Evolutionary conservation across 352 stramenopile species (phyloP).

Genomic region (Globisporangium echinulatum): DNA sequence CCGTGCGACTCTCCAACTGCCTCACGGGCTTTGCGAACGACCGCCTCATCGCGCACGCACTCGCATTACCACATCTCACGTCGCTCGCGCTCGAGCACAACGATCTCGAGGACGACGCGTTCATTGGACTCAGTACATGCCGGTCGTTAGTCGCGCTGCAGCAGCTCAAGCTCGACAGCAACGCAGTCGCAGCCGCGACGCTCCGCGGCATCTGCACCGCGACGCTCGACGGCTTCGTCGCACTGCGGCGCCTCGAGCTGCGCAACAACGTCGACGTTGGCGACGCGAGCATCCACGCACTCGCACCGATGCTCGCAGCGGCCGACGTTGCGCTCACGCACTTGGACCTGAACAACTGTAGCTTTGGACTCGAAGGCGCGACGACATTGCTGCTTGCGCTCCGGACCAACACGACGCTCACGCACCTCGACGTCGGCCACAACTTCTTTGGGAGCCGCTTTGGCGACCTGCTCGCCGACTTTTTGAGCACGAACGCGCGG

Average conservation of each 20-base stretch:
- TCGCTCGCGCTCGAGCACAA: constrained; percentile 71
- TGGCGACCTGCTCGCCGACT: constrained; percentile 62
- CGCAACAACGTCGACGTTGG: constrained; percentile 61
- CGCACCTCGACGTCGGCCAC: constrained; percentile 57
- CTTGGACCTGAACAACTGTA: constrained; percentile 64
- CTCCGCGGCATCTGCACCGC: constrained; percentile 37
- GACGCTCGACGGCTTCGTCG: constrained; percentile 40
- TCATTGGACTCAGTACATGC: constrained; percentile 21
- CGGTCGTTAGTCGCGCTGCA: constrained; percentile 23
- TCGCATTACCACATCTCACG: constrained; percentile 28
- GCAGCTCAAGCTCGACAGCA: constrained; percentile 52
- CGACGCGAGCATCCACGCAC: constrained; percentile 47
- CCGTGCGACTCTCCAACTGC: constrained; percentile 53
- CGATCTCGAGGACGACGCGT: constrained; percentile 64
- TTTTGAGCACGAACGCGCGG: constrained; percentile 46
- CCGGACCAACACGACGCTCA: constrained; percentile 39
- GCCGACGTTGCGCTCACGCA: constrained; percentile 30
- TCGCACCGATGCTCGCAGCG: constrained; percentile 58
- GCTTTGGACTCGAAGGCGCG: constrained; percentile 56
- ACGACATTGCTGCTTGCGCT: constrained; percentile 53
- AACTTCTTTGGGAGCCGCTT: constrained; percentile 68
- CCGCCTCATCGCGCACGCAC: constrained; percentile 31
- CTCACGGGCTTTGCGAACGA: constrained; percentile 57
- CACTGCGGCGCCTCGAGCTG: constrained; percentile 50
- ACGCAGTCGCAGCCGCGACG: constrained; percentile 44